Evolutionary conservation across 768 basidiomycete species (phyloP).

Genomic region (Suillus sp.): DNA sequence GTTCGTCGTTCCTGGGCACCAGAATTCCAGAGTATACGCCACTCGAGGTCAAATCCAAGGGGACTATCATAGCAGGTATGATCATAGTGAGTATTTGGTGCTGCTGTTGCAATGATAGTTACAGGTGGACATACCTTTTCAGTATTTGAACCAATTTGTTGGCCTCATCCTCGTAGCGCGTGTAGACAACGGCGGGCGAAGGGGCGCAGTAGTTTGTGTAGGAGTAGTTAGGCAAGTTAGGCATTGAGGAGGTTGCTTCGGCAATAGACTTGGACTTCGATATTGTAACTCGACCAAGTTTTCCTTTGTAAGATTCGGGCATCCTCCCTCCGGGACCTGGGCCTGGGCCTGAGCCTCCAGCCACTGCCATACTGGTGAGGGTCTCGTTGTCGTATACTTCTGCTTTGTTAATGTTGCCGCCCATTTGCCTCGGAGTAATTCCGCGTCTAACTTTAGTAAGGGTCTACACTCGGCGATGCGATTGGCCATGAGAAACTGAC

Average conservation of each 20-base stretch:
- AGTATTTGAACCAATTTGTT: conserved; percentile 40
- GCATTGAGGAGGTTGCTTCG: conserved; percentile 11
- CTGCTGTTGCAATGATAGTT: too few relatives aligned
- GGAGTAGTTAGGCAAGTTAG: conserved; percentile 36
- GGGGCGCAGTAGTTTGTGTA: conserved; percentile 37
- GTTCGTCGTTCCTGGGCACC: conserved; percentile 38
- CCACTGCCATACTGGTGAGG: neutral
- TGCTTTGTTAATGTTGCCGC: neutral
- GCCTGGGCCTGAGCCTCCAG: neutral
- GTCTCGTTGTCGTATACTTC: neutral
- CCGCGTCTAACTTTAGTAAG: neutral
- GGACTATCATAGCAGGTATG: conserved; percentile 36
- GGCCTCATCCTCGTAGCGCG: conserved; percentile 42
- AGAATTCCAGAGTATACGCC: conserved; percentile 40
- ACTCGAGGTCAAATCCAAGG: conserved; percentile 55
- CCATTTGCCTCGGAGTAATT: neutral
- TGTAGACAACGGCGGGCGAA: conserved; percentile 41
- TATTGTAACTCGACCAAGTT: conserved; percentile 11
- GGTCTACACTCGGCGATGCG: neutral
- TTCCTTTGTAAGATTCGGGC: neutral
- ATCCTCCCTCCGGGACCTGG: neutral
- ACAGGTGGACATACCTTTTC: conserved; percentile 34
- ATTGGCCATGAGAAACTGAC: neutral
- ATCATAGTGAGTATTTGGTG: neutral
- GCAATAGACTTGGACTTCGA: conserved; percentile 7